Base-by-base conservation (phyloP, 495 filamentous ascomycete species). In the Stereocaulon alpinum region DNA sequence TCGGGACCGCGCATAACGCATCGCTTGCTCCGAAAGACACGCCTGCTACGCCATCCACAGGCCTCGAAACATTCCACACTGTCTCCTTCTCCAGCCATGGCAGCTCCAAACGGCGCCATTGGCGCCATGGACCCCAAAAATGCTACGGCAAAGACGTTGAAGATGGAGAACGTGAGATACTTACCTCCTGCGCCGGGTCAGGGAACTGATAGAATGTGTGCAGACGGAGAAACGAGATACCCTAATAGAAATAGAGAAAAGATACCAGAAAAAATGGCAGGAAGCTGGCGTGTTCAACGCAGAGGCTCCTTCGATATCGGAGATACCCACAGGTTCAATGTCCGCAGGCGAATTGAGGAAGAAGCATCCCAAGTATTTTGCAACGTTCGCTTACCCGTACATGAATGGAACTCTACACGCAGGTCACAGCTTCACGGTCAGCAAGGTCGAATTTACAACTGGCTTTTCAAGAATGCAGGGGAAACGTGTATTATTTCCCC, bases 391-490 rank as follows among this genome's bases (percentile, higher is more conserved):
- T 48, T 98, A 91, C 66, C 91, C 89, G 34, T 95, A 97, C 71
- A 96, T 95, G 86, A 97, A 97, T 73, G 92, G 92, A 57, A 91
- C 85, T 62, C 79, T 95, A 34, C 92, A 97, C 67, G 89, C 86
- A 15, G 92, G 92, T 51, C 92, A 97, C 74, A 85, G 81, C 64
- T 97, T 96, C 72, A 90, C 89, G 22, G 81, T 87, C 60, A 84
- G 78, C 68, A 97, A 97, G 71, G 83, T 95, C 62, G 92, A 98
- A 71, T 98, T 96, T 71, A 82, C 84, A 62, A 80, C 84, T 42
- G 88, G 91, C 40, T 87, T 85, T 63, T 84, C 86, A 42, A 76
- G 92, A 41, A 94, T 96, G 91, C 82, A 93, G 71, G 93, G 93
- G 62, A 89, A 89, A 75, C 77, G 86, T 48, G 78, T 82, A 59